phyloP scores from a whole-genome alignment of 2,329 filamentous ascomycete genomes.

The Conoideocrella luteorostrata region DNA sequence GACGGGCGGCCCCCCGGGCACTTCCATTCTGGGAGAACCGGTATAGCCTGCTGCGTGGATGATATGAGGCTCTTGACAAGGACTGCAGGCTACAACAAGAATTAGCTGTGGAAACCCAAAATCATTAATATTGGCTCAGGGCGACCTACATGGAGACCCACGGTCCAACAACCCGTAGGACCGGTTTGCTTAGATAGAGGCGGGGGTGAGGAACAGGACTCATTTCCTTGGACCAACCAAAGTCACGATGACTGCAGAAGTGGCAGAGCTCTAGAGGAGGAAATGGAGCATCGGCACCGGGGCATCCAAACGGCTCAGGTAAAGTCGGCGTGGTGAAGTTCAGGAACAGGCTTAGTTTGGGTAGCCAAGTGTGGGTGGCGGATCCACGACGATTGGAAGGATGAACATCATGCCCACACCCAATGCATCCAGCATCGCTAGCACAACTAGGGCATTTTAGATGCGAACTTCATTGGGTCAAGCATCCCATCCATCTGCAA shows the following conservation, averaged over 20 bases:
- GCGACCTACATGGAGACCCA: neutral
- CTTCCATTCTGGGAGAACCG: neutral
- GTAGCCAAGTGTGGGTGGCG: constrained; percentile 7
- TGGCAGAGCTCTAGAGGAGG: constrained; percentile 2
- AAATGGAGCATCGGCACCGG: neutral
- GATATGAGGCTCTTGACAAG: neutral
- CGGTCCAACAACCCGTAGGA: neutral
- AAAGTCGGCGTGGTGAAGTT: constrained; percentile 12
- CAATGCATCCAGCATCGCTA: constrained; percentile 6
- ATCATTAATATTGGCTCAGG: no score
- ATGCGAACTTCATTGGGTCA: neutral
- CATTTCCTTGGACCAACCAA: neutral
- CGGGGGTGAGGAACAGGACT: neutral
- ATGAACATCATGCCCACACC: constrained; percentile 1
- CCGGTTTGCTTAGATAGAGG: neutral
- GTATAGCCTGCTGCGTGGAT: neutral
- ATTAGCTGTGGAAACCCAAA: neutral
- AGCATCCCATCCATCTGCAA: neutral
- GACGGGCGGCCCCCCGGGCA: neutral
- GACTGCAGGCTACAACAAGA: neutral
- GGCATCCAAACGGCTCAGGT: neutral
- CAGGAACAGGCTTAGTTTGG: constrained; percentile 27
- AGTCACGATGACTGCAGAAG: constrained; percentile 3
- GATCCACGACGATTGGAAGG: constrained; percentile 5
- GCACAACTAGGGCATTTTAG: neutral